Conservation (phyloP, 2,329 filamentous ascomycete species). For the Botrytis squamosa region DNA sequence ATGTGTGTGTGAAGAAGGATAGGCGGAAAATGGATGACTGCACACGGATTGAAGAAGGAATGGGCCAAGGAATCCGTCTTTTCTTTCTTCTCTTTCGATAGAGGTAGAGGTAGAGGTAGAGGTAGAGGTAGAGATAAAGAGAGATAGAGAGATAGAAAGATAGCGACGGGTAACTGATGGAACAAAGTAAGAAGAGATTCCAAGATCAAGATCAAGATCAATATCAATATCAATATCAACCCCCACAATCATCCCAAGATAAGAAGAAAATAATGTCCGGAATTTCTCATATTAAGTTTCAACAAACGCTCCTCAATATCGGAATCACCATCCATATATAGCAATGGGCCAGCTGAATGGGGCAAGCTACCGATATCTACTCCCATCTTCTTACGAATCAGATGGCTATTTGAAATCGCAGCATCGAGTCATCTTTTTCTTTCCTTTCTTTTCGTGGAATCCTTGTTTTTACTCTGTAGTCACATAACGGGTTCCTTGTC, state of each 20-base stretch:
- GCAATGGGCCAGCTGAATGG: neutral
- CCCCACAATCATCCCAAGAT: neutral
- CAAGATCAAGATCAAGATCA: neutral
- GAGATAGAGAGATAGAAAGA: neutral
- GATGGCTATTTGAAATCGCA: neutral
- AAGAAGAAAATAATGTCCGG: neutral
- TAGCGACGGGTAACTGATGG: neutral
- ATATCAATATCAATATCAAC: neutral
- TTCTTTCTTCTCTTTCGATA: neutral
- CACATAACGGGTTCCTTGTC: constrained; percentile 6
- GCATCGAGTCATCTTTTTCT: neutral
- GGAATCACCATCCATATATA: neutral
- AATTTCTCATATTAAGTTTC: neutral
- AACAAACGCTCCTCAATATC: neutral
- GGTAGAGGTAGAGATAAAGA: too few relatives aligned
- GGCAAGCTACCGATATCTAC: neutral
- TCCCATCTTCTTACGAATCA: neutral
- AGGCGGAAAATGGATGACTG: neutral
- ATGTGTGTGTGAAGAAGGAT: neutral
- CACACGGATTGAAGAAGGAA: neutral
- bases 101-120: neutral
- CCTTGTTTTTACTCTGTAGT: too few relatives aligned
- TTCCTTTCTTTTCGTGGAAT: neutral
- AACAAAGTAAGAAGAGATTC: neutral
- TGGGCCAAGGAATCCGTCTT: neutral